A percentile compares a stretch with the other conserved stretches of the same genome.
Evolutionary conservation across 192 early-diverging fungal species (phyloP).

Genomic region (Backusella morwellensis): DNA sequence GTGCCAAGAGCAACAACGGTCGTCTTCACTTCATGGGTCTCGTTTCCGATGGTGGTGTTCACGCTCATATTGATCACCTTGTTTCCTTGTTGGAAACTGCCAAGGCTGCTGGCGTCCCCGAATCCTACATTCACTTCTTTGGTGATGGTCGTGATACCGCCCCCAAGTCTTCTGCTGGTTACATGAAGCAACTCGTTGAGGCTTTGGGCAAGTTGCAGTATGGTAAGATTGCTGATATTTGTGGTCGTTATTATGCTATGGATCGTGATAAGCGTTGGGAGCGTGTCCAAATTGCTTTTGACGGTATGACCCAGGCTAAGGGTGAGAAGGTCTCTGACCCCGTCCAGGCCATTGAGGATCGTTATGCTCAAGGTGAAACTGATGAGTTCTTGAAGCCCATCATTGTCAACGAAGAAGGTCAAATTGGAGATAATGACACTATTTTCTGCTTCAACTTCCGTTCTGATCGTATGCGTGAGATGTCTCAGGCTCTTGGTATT

Average conservation of each 20-base stretch:
- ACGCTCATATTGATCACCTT: constrained; percentile 93
- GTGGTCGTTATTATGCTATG: constrained; percentile 99
- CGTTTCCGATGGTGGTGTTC: constrained; percentile 98
- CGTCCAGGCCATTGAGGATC: constrained; percentile 75
- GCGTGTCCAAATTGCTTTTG: constrained; percentile 91
- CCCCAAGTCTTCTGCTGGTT: constrained; percentile 81
- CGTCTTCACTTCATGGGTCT: constrained; percentile 94
- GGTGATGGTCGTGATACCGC: constrained; percentile 98
- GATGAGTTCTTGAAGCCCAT: constrained; percentile 99
- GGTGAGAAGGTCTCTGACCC: constrained; percentile 73
- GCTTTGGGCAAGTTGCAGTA: constrained; percentile 65
- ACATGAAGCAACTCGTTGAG: constrained; percentile 74
- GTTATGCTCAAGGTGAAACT: constrained; percentile 89
- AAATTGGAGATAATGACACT: constrained; percentile 82
- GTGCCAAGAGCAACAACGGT: constrained; percentile 80
- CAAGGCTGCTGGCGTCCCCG: constrained; percentile 79
- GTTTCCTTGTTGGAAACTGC: constrained; percentile 79
- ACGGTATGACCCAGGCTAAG: constrained; percentile 75
- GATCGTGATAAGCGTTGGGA: constrained; percentile 99
- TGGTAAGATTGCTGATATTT: constrained; percentile 89
- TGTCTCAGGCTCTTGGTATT: constrained; percentile 82
- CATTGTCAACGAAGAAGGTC: constrained; percentile 75
- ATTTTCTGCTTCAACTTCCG: constrained; percentile 99
- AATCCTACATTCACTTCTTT: constrained; percentile 93
- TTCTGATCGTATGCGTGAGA: constrained; percentile 97